These are phyloP conservation scores for Hsuehochloa calcarea DNA, from an alignment of 176 grass and related monocot species.

Conservation along the genomic window DNA sequence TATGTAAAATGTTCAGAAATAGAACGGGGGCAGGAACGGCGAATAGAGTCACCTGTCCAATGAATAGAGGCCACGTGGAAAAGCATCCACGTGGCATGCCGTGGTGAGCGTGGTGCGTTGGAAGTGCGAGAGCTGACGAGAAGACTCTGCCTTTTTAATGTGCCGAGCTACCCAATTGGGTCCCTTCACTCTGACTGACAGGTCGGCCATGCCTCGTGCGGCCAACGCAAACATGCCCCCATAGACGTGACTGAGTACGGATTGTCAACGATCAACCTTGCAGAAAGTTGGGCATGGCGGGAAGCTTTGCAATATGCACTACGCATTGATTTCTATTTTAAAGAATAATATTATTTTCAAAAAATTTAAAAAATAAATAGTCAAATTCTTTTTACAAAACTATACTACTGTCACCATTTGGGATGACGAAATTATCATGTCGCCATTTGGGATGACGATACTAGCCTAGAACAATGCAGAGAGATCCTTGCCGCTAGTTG, in stretches of 20 bases:
- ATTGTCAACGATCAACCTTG: slow-evolving; percentile 15
- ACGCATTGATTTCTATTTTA: background rate
- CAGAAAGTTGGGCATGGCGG: background rate
- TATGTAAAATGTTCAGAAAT: background rate
- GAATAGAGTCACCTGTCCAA: slow-evolving; percentile 45
- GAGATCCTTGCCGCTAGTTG: too few species aligned
- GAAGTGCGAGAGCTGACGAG: slow-evolving; percentile 12
- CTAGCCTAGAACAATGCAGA: too few species aligned
- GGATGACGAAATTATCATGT: too few species aligned
- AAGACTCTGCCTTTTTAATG: background rate
- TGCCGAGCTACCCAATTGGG: background rate
- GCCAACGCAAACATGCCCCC: background rate
- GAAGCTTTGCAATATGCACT: background rate
- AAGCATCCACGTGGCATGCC: slow-evolving; percentile 48
- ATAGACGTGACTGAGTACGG: background rate
- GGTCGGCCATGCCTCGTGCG: background rate
- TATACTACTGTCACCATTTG: too few species aligned
- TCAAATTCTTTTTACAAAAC: too few species aligned
- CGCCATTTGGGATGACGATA: too few species aligned
- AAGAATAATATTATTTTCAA: too few species aligned
- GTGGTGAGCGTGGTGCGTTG: slow-evolving; percentile 58
- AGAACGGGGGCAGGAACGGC: slow-evolving; percentile 26
- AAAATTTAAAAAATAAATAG: too few species aligned
- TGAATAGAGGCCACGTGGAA: slow-evolving; percentile 36
- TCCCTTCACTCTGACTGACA: background rate